Base-by-base conservation (phyloP, 2,329 filamentous ascomycete genomes). In the Sphaerostilbella broomeana region DNA sequence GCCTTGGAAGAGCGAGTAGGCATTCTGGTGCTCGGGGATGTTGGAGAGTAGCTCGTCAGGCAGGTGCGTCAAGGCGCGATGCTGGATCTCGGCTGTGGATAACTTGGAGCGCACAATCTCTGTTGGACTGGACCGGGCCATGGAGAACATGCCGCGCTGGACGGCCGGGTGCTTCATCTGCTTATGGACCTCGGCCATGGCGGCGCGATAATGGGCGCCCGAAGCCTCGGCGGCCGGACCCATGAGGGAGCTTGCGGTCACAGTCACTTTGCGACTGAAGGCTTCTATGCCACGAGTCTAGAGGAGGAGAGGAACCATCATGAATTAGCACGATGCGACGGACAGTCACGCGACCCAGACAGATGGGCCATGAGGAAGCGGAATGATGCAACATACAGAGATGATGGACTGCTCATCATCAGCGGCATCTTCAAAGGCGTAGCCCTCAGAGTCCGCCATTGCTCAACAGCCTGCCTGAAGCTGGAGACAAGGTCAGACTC, bases 1-100 rank as follows among this genome's bases (percentile, higher is more conserved):
- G 49, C 92, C 92, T 62, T 98, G 86, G 61, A 98, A 97, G 30
- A 98, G 72, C 27, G 89, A 95, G 66, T 94, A 98, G 12, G 80
- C 71, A 62, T 86, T 94, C 16, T 82, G 80, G 57, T 83, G 76
- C 45, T 94, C 87, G 51, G 92, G 92, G 35, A 95, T 90, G 59
- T 95, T 89, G 50, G 72, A 70, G 32, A 98, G 77, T 51, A 98
- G 75, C 46, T 95, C 89, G 63, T 98, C 90, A 35, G 92, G 81
- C 24, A 98, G 72, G 58, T 85, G 89, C 30, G 87, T 81, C 40
- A 97, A 68, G 33, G 92, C 92, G 50, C 92, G 85, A 53, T 94
- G 89, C 63, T 95, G 88, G 52, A 97, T 97, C 67, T 98, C 92
- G 49, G 79, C 72, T 15, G 86, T 84, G 28, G 88, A 95, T 53